These are phyloP conservation scores for Cryptococcus sp. DNA, from an alignment of 1,284 basidiomycete species.

Conservation along the genomic window DNA sequence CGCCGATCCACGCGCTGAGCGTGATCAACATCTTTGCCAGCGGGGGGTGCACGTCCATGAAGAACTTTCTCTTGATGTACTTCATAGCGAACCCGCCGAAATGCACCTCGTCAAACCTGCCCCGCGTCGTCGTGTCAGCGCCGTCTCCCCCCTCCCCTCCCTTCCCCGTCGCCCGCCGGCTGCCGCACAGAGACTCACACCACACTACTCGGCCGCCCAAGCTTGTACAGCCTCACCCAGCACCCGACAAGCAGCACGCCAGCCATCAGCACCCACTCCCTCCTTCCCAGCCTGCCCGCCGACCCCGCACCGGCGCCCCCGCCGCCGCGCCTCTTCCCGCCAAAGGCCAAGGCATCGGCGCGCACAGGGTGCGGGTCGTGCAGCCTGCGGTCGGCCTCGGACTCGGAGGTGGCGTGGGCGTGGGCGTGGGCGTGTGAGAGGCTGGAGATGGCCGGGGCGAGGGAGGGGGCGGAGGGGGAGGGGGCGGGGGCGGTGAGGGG, in stretches of 20 bases:
- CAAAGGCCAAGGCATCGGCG: slow-evolving; percentile 22
- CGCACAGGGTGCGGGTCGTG: slow-evolving; percentile 14
- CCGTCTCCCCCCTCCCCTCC: not conserved
- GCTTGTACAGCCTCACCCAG: slow-evolving; percentile 70
- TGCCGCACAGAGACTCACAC: slow-evolving; percentile 68
- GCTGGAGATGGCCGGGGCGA: not conserved
- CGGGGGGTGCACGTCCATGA: slow-evolving; percentile 97
- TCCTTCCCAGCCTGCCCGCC: slow-evolving; percentile 27
- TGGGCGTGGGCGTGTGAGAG: not conserved
- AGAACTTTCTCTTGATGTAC: slow-evolving; percentile 86
- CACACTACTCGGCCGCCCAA: slow-evolving; percentile 78
- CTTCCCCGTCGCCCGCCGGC: no score
- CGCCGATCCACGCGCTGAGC: slow-evolving; percentile 77
- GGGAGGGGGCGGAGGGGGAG: slow-evolving; percentile 1
- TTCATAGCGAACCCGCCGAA: slow-evolving; percentile 92
- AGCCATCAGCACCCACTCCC: slow-evolving; percentile 43
- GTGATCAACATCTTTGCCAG: slow-evolving; percentile 94
- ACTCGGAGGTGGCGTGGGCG: slow-evolving; percentile 12
- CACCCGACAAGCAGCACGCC: slow-evolving; percentile 56
- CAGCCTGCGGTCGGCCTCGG: slow-evolving; percentile 30
- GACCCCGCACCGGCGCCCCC: slow-evolving; percentile 15
- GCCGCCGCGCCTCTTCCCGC: slow-evolving; percentile 21
- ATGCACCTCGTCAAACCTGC: slow-evolving; percentile 92
- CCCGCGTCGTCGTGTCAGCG: not conserved
- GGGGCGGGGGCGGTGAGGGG: slow-evolving; percentile 3